A percentile compares a stretch with the other conserved stretches of the same genome.
Conservation (phyloP, 768 basidiomycete species). For the Imleria badia region DNA sequence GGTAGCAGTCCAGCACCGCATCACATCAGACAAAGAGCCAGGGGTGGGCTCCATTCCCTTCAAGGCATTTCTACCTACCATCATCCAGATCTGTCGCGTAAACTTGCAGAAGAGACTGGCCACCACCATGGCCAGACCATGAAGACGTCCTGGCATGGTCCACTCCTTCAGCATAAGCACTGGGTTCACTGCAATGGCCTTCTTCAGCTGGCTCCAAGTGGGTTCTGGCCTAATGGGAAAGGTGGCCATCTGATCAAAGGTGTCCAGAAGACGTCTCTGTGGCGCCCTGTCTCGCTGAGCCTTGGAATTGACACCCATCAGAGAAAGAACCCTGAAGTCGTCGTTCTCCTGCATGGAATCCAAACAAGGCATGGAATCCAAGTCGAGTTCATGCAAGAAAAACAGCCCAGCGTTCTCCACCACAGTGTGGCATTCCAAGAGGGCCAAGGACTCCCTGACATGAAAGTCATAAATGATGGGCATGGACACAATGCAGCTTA, state of each 20-base stretch:
- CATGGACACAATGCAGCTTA: neutral
- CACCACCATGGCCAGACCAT: neutral
- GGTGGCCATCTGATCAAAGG: neutral
- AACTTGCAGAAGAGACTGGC: neutral
- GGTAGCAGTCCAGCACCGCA: slow-evolving; percentile 5
- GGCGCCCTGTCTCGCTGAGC: neutral
- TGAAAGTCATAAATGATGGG: slow-evolving; percentile 6
- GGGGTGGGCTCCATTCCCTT: slow-evolving; percentile 1
- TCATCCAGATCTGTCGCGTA: neutral
- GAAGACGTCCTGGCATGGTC: neutral
- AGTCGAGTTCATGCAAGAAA: neutral
- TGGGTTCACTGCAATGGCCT: neutral
- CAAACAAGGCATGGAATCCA: neutral
- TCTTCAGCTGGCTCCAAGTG: slow-evolving; percentile 1
- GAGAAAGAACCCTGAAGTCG: neutral
- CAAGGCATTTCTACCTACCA: neutral
- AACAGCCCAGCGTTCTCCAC: neutral
- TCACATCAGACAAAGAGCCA: neutral
- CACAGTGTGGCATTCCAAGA: neutral
- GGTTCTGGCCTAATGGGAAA: neutral
- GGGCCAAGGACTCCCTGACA: neutral
- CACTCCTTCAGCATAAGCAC: slow-evolving; percentile 2
- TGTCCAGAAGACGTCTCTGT: too few relatives aligned
- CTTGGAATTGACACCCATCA: neutral
- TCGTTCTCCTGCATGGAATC: neutral